These are phyloP conservation scores for Psophocarpus tetragonolobus DNA, from an alignment of 306 rosid genomes.

Conservation along the genomic window DNA sequence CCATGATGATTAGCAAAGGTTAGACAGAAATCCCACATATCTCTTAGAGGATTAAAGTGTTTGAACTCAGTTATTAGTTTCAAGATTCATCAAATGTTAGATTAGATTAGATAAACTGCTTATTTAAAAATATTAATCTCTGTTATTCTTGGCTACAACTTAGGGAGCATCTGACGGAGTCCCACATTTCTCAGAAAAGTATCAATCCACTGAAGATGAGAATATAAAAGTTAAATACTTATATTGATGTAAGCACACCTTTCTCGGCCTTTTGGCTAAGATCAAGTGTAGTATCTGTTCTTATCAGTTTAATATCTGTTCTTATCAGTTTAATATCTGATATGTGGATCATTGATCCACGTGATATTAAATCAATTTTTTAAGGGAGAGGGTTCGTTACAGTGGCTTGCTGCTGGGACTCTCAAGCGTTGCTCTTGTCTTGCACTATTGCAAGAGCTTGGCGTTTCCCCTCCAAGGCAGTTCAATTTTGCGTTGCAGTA, in stretches of 20 bases:
- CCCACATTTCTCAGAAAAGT: neutral
- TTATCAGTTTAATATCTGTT: conserved; percentile 41
- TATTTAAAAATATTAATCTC: no score
- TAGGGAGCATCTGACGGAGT: neutral
- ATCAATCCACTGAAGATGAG: neutral
- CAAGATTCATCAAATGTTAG: no score
- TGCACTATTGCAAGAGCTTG: neutral
- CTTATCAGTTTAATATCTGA: conserved; percentile 41
- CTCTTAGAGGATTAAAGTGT: neutral
- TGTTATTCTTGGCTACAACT: neutral
- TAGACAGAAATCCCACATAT: no score
- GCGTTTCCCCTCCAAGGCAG: neutral
- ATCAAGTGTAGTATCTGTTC: conserved; percentile 44
- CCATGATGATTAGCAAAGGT: neutral
- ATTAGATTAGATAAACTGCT: neutral
- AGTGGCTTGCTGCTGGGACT: conserved; percentile 4
- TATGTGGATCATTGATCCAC: conserved; percentile 15
- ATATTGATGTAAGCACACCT: rapidly evolving
- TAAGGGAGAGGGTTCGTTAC: neutral
- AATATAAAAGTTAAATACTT: neutral
- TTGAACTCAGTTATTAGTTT: neutral
- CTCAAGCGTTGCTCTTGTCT: neutral
- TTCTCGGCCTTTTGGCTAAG: conserved; percentile 41
- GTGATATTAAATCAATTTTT: conserved; percentile 21
- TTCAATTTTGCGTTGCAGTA: neutral